Conservation (phyloP, 345 rosid species). For the Turritis glabra region DNA sequence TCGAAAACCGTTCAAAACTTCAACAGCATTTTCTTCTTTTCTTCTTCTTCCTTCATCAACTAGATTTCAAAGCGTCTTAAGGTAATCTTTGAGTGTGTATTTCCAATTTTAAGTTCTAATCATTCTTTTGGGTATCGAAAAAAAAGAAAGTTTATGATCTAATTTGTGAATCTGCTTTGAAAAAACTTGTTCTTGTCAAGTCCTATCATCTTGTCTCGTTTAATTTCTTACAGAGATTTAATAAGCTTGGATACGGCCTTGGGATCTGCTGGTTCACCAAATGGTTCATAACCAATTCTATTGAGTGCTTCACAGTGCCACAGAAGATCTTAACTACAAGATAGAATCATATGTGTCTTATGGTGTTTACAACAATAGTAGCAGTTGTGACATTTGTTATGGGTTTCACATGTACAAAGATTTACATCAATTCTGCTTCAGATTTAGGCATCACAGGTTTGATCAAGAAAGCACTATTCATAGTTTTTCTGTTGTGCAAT, state of each 20-base stretch:
- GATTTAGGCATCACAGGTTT: conserved; percentile 7
- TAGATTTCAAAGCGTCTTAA: not conserved
- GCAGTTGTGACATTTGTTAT: conserved; percentile 11
- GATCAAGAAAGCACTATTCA: conserved; percentile 10
- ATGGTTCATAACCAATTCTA: conserved; percentile 18
- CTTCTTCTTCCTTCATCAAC: not conserved
- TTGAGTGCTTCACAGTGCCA: not conserved
- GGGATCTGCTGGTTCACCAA: conserved; percentile 22
- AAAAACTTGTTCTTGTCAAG: not conserved
- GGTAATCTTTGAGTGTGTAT: not conserved
- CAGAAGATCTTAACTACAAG: not conserved
- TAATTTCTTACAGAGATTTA: not conserved
- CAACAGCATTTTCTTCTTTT: not conserved
- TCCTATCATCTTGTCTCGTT: not conserved
- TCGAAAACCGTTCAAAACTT: not conserved
- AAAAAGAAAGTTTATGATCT: not conserved
- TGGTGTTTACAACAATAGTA: not conserved
- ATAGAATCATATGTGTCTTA: not conserved
- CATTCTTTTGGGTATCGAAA: not conserved
- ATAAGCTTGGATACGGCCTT: conserved; percentile 10
- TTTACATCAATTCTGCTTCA: not conserved
- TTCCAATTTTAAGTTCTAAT: not conserved
- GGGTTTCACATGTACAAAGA: conserved; percentile 6
- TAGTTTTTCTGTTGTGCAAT: not conserved
- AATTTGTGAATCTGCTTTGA: not conserved